Evolutionary conservation across 1,139 yeast genomes (phyloP).

Genomic region (Ogataea hybrid): DNA sequence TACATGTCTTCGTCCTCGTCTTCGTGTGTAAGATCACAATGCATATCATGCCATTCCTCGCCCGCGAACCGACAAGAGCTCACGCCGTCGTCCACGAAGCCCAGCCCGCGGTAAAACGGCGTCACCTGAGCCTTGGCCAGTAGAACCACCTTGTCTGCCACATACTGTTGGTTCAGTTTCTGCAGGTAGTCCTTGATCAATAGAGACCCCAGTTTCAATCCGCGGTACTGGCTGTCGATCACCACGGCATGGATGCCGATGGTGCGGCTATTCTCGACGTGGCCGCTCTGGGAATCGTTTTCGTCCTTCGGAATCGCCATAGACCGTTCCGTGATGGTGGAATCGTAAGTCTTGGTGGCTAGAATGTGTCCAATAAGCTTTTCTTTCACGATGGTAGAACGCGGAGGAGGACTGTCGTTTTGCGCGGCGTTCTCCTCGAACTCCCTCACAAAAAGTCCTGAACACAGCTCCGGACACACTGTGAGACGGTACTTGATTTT

Average conservation of each 20-base stretch:
- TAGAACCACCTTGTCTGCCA: slow-evolving; percentile 75
- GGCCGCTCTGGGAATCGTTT: slow-evolving; percentile 53
- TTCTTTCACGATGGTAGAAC: slow-evolving; percentile 55
- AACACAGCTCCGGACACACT: slow-evolving; percentile 85
- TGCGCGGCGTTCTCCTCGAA: slow-evolving; percentile 38
- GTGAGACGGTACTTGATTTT: slow-evolving; percentile 68
- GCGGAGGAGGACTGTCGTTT: slow-evolving; percentile 43
- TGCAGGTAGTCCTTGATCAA: slow-evolving; percentile 88
- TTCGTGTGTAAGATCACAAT: slow-evolving; percentile 58
- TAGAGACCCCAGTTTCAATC: slow-evolving; percentile 77
- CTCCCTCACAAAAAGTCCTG: slow-evolving; percentile 80
- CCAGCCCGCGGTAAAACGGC: slow-evolving; percentile 78
- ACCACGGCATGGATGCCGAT: slow-evolving; percentile 85
- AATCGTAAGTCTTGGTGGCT: slow-evolving; percentile 68
- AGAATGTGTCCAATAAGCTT: slow-evolving; percentile 78
- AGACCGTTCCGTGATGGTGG: slow-evolving; percentile 56
- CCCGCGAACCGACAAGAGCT: slow-evolving; percentile 62
- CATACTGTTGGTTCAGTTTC: slow-evolving; percentile 81
- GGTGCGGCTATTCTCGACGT: slow-evolving; percentile 67
- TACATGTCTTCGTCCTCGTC: slow-evolving; percentile 42
- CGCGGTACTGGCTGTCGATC: slow-evolving; percentile 75
- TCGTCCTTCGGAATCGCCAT: slow-evolving; percentile 43
- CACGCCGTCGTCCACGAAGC: slow-evolving; percentile 65
- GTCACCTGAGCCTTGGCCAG: slow-evolving; percentile 69
- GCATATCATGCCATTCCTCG: slow-evolving; percentile 64